Evolutionary conservation across 306 rosid genomes (phyloP).

Genomic region (Lathyrus aphaca): DNA sequence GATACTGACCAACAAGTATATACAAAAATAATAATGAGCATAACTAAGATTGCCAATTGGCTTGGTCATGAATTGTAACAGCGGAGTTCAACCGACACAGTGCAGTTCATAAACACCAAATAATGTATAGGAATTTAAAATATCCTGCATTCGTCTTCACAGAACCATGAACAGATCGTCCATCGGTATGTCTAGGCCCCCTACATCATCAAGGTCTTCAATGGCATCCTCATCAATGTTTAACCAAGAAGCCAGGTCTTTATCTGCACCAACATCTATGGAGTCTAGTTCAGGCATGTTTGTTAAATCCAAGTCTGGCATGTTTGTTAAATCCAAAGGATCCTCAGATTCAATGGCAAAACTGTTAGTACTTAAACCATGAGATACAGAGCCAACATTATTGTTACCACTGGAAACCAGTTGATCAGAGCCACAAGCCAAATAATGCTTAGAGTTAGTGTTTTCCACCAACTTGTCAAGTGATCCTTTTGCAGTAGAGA

Average conservation of each 20-base stretch:
- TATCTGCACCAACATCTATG: slow-evolving; percentile 61
- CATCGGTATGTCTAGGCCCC: slow-evolving; percentile 86
- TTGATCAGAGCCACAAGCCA: slow-evolving; percentile 50
- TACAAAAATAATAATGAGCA: slow-evolving; percentile 68
- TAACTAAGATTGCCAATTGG: slow-evolving; percentile 68
- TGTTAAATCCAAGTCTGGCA: slow-evolving; percentile 37
- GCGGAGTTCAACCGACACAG: slow-evolving; percentile 59
- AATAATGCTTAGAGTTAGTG: slow-evolving; percentile 43
- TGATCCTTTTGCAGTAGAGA: slow-evolving; percentile 61
- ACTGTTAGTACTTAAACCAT: slow-evolving; percentile 34
- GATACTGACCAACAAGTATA: slow-evolving; percentile 43
- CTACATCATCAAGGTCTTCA: slow-evolving; percentile 54
- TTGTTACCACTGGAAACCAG: slow-evolving; percentile 39
- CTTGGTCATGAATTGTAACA: slow-evolving; percentile 62
- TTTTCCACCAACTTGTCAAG: slow-evolving; percentile 48
- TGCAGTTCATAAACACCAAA: slow-evolving; percentile 45
- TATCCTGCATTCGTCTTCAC: slow-evolving; percentile 54
- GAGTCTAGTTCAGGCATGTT: slow-evolving; percentile 67
- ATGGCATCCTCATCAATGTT: slow-evolving; percentile 68
- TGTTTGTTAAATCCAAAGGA: slow-evolving; percentile 38
- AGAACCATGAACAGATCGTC: slow-evolving; percentile 76
- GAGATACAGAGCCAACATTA: slow-evolving; percentile 45
- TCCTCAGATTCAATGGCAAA: slow-evolving; percentile 50
- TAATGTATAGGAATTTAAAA: slow-evolving; percentile 49
- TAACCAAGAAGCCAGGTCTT: slow-evolving; percentile 71